phyloP scores from a whole-genome alignment of 441 rosid genomes.

The Populus hybrid region DNA sequence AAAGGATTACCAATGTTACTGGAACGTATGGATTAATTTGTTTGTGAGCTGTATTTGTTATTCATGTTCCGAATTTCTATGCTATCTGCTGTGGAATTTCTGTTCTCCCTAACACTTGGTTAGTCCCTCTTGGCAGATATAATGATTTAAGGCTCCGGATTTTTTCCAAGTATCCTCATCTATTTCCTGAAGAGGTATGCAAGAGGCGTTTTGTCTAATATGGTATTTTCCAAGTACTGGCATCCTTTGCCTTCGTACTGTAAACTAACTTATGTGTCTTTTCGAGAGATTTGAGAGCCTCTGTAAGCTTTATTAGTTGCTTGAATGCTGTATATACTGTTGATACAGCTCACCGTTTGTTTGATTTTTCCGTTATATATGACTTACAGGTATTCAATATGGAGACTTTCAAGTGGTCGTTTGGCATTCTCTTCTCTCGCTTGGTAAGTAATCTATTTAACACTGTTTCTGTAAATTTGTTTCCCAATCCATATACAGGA shows the following conservation, averaged over 20 bases:
- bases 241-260: neutral
- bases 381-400: conserved; percentile 71
- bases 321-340: conserved; percentile 1
- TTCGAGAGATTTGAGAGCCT: neutral
- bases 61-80: neutral
- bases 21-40: conserved; percentile 65
- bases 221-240: neutral
- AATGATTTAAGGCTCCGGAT: conserved; percentile 74
- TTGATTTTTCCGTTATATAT: conserved; percentile 21
- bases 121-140: conserved; percentile 45
- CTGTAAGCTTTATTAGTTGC: neutral
- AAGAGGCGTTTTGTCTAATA: neutral
- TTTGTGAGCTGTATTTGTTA: neutral
- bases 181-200: conserved; percentile 86
- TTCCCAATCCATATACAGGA: neutral
- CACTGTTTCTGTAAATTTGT: neutral
- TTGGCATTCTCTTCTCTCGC: conserved; percentile 95
- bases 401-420: conserved; percentile 94
- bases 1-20: conserved; percentile 76
- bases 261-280: neutral
- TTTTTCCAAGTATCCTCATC: conserved; percentile 80
- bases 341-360: neutral
- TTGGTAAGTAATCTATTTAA: conserved; percentile 51
- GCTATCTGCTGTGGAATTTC: neutral
- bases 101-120: neutral